Percentiles rank a stretch among this genome's conserved stretches.
These are phyloP conservation scores for Echites panduratus DNA, from an alignment of 257 asterid genomes.

Conservation along the genomic window DNA sequence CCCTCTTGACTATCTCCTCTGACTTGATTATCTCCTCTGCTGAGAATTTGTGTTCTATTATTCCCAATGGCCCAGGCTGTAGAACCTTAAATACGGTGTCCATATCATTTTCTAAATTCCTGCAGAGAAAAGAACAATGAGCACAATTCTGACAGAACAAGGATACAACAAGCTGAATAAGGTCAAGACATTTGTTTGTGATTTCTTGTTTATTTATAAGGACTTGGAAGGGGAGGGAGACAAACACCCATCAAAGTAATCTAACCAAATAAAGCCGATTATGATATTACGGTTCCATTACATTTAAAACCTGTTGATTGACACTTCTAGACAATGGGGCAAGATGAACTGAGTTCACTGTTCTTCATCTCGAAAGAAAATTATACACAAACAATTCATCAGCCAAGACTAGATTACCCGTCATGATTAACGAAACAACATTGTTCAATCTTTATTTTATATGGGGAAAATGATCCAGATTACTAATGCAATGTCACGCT, in stretches of 20 bases:
- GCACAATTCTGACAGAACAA: background rate
- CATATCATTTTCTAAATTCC: slow-evolving; percentile 86
- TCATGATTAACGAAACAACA: background rate
- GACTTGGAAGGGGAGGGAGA: background rate
- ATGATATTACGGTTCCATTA: background rate
- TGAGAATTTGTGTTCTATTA: slow-evolving; percentile 80
- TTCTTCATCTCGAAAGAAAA: background rate
- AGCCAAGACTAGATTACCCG: background rate
- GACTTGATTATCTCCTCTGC: slow-evolving; percentile 68
- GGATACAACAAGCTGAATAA: background rate
- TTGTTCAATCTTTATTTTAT: background rate
- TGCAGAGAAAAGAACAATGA: slow-evolving; percentile 21
- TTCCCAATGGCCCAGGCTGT: slow-evolving; percentile 94
- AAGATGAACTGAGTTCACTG: background rate
- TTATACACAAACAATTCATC: background rate
- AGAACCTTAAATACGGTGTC: slow-evolving; percentile 79
- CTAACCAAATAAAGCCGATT: background rate
- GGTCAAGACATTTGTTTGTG: background rate
- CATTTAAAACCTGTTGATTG: background rate
- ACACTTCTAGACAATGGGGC: background rate
- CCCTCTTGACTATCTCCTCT: slow-evolving; percentile 49
- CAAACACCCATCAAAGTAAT: background rate
- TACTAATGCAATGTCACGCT: background rate
- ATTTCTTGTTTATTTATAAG: background rate
- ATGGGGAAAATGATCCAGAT: background rate